Conservation (phyloP, 305 asterid genomes). For the Galium porrigens region DNA sequence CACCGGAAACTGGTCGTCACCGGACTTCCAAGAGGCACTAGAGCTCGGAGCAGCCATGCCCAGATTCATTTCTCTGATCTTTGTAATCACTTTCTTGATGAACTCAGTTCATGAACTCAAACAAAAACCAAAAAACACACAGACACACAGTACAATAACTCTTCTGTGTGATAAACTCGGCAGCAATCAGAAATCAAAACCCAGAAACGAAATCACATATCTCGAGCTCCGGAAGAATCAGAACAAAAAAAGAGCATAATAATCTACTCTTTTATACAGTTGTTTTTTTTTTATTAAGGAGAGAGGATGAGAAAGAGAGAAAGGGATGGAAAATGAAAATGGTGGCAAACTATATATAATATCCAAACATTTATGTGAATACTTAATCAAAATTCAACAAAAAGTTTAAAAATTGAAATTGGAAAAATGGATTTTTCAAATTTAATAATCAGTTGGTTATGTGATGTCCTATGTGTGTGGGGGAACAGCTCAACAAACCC, state of each 20-base stretch:
- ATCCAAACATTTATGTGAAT: not conserved
- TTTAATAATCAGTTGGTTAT: constrained; percentile 9
- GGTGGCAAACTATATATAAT: constrained; percentile 17
- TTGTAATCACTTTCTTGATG: not conserved
- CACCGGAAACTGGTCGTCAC: constrained; percentile 64
- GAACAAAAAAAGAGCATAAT: constrained; percentile 10
- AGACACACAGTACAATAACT: not conserved
- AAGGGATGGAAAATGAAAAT: constrained; percentile 13
- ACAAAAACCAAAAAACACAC: not conserved
- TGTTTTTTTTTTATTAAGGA: not conserved
- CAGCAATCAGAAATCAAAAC: constrained; percentile 6
- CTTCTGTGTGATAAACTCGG: not conserved
- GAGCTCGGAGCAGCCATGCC: constrained; percentile 32
- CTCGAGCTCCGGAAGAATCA: constrained; percentile 8
- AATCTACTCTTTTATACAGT: constrained; percentile 3
- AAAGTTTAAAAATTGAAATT: no score
- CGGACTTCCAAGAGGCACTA: constrained; percentile 41
- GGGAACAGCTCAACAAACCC: constrained; percentile 58
- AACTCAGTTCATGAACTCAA: not conserved
- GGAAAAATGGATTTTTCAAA: not conserved
- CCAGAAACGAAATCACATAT: constrained; percentile 18
- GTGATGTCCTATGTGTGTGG: constrained; percentile 33
- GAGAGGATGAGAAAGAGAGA: constrained; percentile 5
- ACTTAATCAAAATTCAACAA: not conserved
- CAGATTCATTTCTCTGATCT: constrained; percentile 36